These are phyloP conservation scores for Murraya koenigii DNA, from an alignment of 345 rosid species.

Conservation along the genomic window DNA sequence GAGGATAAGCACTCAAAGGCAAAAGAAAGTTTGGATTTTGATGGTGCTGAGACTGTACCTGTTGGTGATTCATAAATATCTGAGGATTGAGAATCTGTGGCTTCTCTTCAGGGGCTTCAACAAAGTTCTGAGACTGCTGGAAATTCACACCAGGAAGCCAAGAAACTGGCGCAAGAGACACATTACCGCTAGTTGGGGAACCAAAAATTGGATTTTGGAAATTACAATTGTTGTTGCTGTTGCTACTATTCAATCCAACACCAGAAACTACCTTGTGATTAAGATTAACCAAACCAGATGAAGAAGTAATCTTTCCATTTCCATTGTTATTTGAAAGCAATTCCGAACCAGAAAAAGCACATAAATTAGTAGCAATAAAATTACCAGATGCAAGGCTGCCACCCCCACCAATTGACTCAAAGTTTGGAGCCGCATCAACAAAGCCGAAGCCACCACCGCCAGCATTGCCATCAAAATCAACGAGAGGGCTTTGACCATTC, in stretches of 20 bases:
- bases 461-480: slow-evolving; percentile 42
- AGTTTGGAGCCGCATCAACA: slow-evolving; percentile 34
- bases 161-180: slow-evolving; percentile 20
- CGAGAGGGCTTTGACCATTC: slow-evolving; percentile 11
- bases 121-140: slow-evolving; percentile 29
- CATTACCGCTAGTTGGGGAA: slow-evolving; percentile 18
- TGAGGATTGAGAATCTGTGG: slow-evolving; percentile 40
- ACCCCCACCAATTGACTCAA: slow-evolving; percentile 27
- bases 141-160: slow-evolving; percentile 25
- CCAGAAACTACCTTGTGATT: slow-evolving; percentile 16
- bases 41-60: slow-evolving; percentile 18
- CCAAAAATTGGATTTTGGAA: slow-evolving; percentile 27
- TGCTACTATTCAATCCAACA: slow-evolving; percentile 18
- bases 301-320: slow-evolving; percentile 26
- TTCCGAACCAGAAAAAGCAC: slow-evolving; percentile 31
- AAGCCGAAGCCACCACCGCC: slow-evolving; percentile 28
- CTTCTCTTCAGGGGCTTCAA: slow-evolving; percentile 34
- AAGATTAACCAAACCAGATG: slow-evolving; percentile 15
- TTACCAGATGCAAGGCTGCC: slow-evolving; percentile 25
- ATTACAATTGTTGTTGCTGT: slow-evolving; percentile 11
- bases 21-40: slow-evolving; percentile 37
- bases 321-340: slow-evolving; percentile 26
- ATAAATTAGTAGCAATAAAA: slow-evolving; percentile 20
- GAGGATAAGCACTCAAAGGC: slow-evolving; percentile 23
- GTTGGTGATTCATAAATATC: slow-evolving; percentile 39